Conservation (phyloP, 306 rosid genomes). For the Canavalia gladiata region DNA sequence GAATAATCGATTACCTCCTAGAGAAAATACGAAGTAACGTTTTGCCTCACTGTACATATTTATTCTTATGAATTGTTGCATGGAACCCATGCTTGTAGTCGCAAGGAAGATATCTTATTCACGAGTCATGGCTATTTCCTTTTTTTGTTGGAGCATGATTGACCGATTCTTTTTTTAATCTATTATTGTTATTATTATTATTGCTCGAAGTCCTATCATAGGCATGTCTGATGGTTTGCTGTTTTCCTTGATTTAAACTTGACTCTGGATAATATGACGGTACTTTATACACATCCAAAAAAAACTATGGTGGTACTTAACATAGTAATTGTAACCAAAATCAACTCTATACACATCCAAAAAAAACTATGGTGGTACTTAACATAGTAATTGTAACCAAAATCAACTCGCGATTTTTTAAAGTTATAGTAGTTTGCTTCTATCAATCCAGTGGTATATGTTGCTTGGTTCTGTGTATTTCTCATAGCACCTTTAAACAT, state of each 20-base stretch:
- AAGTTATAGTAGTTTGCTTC: slow-evolving; percentile 3
- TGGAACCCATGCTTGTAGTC: slow-evolving; percentile 4
- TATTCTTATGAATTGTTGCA: slow-evolving; percentile 3
- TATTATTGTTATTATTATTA: not conserved
- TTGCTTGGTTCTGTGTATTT: slow-evolving; percentile 36
- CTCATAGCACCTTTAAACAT: not conserved
- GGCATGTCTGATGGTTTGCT: slow-evolving; percentile 17
- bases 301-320: not conserved
- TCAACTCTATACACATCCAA: slow-evolving; percentile 12
- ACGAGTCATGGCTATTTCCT: slow-evolving; percentile 31
- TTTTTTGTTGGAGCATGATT: slow-evolving; percentile 15
- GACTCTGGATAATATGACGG: slow-evolving; percentile 28
- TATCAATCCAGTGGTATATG: not conserved
- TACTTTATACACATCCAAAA: slow-evolving; percentile 7
- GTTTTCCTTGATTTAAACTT: slow-evolving; percentile 9
- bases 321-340: slow-evolving; percentile 7
- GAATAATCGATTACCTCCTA: slow-evolving; percentile 87
- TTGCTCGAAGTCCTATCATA: not conserved
- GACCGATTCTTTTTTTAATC: slow-evolving; percentile 9
- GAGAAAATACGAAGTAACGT: slow-evolving; percentile 88
- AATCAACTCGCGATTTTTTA: slow-evolving; percentile 14
- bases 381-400: slow-evolving; percentile 1
- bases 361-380: not conserved
- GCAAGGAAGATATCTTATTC: slow-evolving; percentile 37
- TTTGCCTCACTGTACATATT: slow-evolving; percentile 37